phyloP scores from a whole-genome alignment of 1,284 basidiomycete genomes.

The Mycena sp. region DNA sequence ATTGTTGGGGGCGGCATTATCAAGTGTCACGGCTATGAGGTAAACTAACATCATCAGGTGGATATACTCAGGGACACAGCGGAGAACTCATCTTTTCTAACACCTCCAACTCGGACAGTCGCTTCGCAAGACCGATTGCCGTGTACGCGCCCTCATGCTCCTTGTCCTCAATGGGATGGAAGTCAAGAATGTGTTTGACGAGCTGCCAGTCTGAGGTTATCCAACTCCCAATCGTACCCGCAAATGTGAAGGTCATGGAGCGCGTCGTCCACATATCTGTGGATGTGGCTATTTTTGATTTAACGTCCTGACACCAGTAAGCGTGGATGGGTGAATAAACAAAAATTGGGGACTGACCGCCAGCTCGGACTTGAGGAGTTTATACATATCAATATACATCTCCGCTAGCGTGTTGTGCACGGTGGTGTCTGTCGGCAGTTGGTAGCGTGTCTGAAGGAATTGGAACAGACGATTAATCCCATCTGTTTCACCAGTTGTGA shows the following conservation, averaged over 20 bases:
- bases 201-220: slow-evolving; percentile 13
- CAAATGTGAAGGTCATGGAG: slow-evolving; percentile 18
- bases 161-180: slow-evolving; percentile 19
- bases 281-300: neutral
- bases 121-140: neutral
- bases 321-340: neutral
- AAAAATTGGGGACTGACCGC: slow-evolving; percentile 2
- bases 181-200: slow-evolving; percentile 13
- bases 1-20: slow-evolving; percentile 46
- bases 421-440: slow-evolving; percentile 1
- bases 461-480: neutral
- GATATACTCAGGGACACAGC: too few species aligned
- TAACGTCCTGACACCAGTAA: neutral
- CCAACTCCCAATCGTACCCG: slow-evolving; percentile 13
- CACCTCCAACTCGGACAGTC: neutral
- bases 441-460: neutral
- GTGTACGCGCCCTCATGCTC: slow-evolving; percentile 25
- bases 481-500: slow-evolving; percentile 8
- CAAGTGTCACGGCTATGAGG: slow-evolving; percentile 39
- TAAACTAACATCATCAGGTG: slow-evolving; percentile 21
- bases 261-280: slow-evolving; percentile 18
- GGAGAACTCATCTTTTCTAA: slow-evolving; percentile 16
- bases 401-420: slow-evolving; percentile 13
- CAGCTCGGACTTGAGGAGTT: slow-evolving; percentile 1
- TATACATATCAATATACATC: slow-evolving; percentile 13